Evolutionary conservation across 371 early-diverging fungal species (phyloP).

Genomic region (Apophysomyces variabilis): DNA sequence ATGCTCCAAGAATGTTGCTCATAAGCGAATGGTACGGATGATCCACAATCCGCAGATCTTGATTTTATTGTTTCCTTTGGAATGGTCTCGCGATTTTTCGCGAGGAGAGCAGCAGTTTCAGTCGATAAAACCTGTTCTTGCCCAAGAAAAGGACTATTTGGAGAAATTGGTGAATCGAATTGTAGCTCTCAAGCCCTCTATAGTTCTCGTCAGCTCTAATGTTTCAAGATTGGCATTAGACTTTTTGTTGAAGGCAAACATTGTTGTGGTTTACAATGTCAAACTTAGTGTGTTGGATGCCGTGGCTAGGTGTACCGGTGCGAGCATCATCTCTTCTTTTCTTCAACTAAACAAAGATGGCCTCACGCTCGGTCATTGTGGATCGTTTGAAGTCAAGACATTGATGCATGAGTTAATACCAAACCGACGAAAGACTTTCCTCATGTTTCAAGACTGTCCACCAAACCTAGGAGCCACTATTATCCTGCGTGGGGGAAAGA

Average conservation of each 20-base stretch:
- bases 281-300: conserved; percentile 80
- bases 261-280: conserved; percentile 83
- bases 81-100: conserved; percentile 79
- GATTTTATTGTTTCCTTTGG: conserved; percentile 85
- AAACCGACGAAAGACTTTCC: conserved; percentile 79
- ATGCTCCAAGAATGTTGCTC: conserved; percentile 85
- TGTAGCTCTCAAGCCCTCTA: conserved; percentile 70
- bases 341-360: conserved; percentile 71
- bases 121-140: conserved; percentile 76
- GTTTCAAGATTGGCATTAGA: conserved; percentile 86
- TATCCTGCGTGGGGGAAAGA: conserved; percentile 82
- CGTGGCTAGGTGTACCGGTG: conserved; percentile 83
- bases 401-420: conserved; percentile 78
- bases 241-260: conserved; percentile 72
- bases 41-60: conserved; percentile 78
- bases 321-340: conserved; percentile 80
- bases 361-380: conserved; percentile 79
- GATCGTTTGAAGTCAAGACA: conserved; percentile 73
- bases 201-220: conserved; percentile 79
- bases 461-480: conserved; percentile 83
- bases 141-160: conserved; percentile 83
- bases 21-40: conserved; percentile 81
- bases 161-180: conserved; percentile 78
- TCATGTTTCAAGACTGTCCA: conserved; percentile 85
- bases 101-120: conserved; percentile 71